phyloP scores from a whole-genome alignment of 306 rosid genomes.

The Acacia melanoxylon region DNA sequence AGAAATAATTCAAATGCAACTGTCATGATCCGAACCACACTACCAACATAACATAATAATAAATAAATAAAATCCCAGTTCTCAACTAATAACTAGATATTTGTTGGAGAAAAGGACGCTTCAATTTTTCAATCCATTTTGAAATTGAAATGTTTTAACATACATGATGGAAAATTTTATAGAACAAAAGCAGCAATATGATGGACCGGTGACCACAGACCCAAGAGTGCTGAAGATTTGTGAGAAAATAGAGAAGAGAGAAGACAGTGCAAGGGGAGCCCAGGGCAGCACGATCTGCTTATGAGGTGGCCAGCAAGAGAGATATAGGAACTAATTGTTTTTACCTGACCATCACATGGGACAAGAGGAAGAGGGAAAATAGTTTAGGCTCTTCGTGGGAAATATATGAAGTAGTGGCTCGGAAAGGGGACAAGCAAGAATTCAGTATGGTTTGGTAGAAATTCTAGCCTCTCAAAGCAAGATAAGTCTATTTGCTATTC shows the following conservation, averaged over 20 bases:
- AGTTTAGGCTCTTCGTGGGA: not conserved
- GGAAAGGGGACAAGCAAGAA: not conserved
- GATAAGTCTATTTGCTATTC: not conserved
- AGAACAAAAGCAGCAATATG: not conserved
- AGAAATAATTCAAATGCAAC: slow-evolving; percentile 16
- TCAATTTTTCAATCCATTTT: slow-evolving; percentile 2
- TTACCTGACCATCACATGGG: not conserved
- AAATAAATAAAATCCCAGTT: not conserved
- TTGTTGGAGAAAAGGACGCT: not conserved
- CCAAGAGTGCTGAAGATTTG: not conserved
- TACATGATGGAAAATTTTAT: not conserved
- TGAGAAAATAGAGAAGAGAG: not conserved
- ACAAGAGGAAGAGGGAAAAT: not conserved
- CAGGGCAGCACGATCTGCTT: not conserved
- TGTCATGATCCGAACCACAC: slow-evolving; percentile 21
- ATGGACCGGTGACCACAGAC: not conserved
- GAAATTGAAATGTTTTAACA: not conserved
- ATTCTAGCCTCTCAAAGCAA: not conserved
- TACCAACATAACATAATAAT: slow-evolving; percentile 13
- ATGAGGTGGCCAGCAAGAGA: not conserved
- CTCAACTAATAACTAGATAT: not conserved
- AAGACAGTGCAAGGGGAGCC: not conserved
- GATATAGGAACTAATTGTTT: not conserved
- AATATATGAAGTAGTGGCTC: not conserved
- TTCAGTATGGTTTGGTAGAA: not conserved